phyloP scores from a whole-genome alignment of 1,284 basidiomycete genomes.

The Rugosomyces carneus region DNA sequence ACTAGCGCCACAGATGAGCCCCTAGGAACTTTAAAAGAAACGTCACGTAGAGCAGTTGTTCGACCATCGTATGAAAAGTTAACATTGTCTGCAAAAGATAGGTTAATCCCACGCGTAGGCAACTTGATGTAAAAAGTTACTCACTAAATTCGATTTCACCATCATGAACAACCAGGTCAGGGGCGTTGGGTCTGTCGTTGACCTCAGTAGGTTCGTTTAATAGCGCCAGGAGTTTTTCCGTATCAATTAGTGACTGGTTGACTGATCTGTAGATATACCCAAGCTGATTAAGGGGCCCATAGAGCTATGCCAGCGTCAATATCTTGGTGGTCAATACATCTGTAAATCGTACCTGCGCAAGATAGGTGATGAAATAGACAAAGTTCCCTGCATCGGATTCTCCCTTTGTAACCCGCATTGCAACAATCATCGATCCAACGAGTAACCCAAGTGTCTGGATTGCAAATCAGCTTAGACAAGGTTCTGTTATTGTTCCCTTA shows the following conservation, averaged over 20 bases:
- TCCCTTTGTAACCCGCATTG: conserved; percentile 52
- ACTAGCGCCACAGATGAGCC: conserved; percentile 80
- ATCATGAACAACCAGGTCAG: conserved; percentile 64
- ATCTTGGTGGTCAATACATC: conserved; percentile 12
- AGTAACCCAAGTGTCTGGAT: conserved; percentile 66
- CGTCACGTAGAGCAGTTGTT: conserved; percentile 63
- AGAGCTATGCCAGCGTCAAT: conserved; percentile 40
- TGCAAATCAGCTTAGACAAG: conserved; percentile 7
- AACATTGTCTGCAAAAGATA: conserved; percentile 54
- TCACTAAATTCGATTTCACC: conserved; percentile 83
- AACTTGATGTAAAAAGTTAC: conserved; percentile 16
- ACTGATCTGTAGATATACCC: conserved; percentile 70
- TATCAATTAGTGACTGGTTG: conserved; percentile 74
- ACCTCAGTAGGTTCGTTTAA: conserved; percentile 78
- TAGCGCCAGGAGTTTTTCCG: conserved; percentile 69
- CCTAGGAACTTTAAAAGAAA: conserved; percentile 82
- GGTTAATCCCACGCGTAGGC: neutral
- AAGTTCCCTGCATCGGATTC: conserved; percentile 51
- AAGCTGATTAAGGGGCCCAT: conserved; percentile 67
- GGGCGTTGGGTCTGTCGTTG: conserved; percentile 72
- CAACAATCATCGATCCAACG: conserved; percentile 73
- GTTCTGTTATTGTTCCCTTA: conserved; percentile 26
- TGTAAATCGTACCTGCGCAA: conserved; percentile 52
- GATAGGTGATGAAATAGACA: conserved; percentile 76
- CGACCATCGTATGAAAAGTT: conserved; percentile 80